Conservation (phyloP, 176 grass and related monocot species). For the Avena insularis region DNA sequence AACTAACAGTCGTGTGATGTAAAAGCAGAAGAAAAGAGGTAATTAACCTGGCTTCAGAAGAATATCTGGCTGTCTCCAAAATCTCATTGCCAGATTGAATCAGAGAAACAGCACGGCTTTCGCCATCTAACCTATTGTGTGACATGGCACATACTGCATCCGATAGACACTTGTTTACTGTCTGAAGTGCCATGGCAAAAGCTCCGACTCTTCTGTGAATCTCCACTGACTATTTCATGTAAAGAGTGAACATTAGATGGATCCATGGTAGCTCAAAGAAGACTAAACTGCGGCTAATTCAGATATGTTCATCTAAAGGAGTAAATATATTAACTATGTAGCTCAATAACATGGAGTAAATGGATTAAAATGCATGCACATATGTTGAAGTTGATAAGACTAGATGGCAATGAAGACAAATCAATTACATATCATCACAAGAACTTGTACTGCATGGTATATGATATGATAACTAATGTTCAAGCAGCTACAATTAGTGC, state of each 20-base stretch:
- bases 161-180: constrained; percentile 92
- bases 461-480: not conserved
- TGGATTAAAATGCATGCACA: not conserved
- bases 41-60: constrained; percentile 80
- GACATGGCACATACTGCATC: constrained; percentile 89
- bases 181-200: constrained; percentile 94
- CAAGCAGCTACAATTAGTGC: constrained; percentile 25
- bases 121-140: constrained; percentile 71
- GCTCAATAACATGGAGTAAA: constrained; percentile 10
- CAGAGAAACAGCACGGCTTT: constrained; percentile 75
- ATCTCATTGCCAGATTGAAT: constrained; percentile 91
- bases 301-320: constrained; percentile 1
- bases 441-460: not conserved
- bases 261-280: constrained; percentile 29
- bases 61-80: constrained; percentile 79
- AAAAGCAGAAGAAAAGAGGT: constrained; percentile 38
- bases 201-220: constrained; percentile 93
- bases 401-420: not conserved
- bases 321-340: constrained; percentile 25
- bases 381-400: constrained; percentile 9
- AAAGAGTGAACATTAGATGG: constrained; percentile 37
- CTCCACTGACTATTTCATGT: constrained; percentile 69
- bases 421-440: constrained; percentile 6
- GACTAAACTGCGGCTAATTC: not conserved
- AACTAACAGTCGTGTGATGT: constrained; percentile 6